Percentiles rank a stretch among this genome's conserved stretches.
phyloP scores from a whole-genome alignment of 2,329 filamentous ascomycete species.

The Fusarium buharicum region DNA sequence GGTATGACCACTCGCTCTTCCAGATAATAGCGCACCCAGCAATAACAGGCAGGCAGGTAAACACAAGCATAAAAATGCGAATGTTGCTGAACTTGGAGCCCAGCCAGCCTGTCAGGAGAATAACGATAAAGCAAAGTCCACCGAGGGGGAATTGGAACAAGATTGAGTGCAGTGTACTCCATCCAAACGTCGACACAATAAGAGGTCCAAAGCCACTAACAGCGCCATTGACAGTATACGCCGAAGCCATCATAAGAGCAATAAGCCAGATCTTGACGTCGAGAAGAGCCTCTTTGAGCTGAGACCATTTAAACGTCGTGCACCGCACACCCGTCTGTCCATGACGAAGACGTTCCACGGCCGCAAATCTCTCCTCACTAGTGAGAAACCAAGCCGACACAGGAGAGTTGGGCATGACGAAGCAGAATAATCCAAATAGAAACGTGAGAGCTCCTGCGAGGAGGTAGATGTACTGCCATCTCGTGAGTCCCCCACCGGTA shows the following conservation, averaged over 20 bases:
- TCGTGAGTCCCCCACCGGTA: conserved; percentile 59
- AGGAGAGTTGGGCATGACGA: conserved; percentile 72
- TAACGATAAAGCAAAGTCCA: conserved; percentile 72
- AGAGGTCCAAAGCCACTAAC: conserved; percentile 76
- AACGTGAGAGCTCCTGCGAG: conserved; percentile 72
- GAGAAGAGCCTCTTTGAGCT: conserved; percentile 66
- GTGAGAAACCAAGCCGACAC: conserved; percentile 76
- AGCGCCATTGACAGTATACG: conserved; percentile 77
- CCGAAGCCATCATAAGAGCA: conserved; percentile 74
- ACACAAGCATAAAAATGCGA: conserved; percentile 70
- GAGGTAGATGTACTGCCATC: conserved; percentile 79
- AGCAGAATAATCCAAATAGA: conserved; percentile 72
- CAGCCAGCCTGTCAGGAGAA: conserved; percentile 73
- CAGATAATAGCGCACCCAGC: conserved; percentile 80
- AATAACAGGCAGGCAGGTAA: conserved; percentile 78
- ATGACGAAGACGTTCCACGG: conserved; percentile 69
- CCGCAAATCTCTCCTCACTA: conserved; percentile 69
- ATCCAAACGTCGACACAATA: conserved; percentile 78
- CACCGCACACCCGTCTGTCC: conserved; percentile 73
- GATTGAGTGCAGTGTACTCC: conserved; percentile 70
- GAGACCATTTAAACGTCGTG: conserved; percentile 66
- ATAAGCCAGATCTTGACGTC: conserved; percentile 73
- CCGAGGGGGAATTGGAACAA: conserved; percentile 81
- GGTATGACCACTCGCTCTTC: conserved; percentile 72
- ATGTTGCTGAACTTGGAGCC: conserved; percentile 69